A percentile compares a stretch with the other conserved stretches of the same genome.
These are phyloP conservation scores for Sclerotinia nivalis DNA, from an alignment of 2,329 filamentous ascomycete genomes.

Conservation along the genomic window DNA sequence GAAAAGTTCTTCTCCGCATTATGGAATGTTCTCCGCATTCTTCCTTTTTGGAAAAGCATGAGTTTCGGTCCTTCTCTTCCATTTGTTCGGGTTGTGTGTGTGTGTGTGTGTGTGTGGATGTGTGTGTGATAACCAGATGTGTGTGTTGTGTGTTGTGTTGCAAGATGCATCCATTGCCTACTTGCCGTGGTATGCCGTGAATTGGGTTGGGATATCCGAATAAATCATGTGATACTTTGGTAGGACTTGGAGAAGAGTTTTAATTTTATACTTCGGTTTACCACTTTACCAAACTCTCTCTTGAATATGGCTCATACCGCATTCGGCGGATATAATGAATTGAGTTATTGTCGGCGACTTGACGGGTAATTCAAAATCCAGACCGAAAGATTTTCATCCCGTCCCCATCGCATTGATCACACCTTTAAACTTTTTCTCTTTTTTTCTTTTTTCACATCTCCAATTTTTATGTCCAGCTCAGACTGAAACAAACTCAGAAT, in stretches of 20 bases:
- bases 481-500: background rate
- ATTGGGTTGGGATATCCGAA: too few relatives aligned
- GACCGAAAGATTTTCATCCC: too few relatives aligned
- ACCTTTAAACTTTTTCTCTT: background rate
- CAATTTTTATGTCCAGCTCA: background rate
- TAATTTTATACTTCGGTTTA: background rate
- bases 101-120: too few relatives aligned
- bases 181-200: too few relatives aligned
- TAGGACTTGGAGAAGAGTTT: background rate
- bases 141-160: background rate
- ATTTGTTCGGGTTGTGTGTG: background rate
- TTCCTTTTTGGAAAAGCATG: background rate
- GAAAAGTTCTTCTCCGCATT: background rate
- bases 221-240: too few relatives aligned
- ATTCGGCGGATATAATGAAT: too few relatives aligned
- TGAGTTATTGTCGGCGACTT: too few relatives aligned
- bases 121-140: background rate
- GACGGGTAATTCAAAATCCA: too few relatives aligned
- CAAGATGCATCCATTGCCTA: background rate
- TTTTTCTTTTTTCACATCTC: background rate
- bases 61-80: conserved; percentile 11
- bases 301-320: too few relatives aligned
- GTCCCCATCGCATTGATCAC: background rate
- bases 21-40: conserved; percentile 6
- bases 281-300: too few relatives aligned